Evolutionary conservation across 148 eudicot genomes (phyloP), one percentile per base, ranked within the genome.

Genomic region (Polygonum maritimum): DNA sequence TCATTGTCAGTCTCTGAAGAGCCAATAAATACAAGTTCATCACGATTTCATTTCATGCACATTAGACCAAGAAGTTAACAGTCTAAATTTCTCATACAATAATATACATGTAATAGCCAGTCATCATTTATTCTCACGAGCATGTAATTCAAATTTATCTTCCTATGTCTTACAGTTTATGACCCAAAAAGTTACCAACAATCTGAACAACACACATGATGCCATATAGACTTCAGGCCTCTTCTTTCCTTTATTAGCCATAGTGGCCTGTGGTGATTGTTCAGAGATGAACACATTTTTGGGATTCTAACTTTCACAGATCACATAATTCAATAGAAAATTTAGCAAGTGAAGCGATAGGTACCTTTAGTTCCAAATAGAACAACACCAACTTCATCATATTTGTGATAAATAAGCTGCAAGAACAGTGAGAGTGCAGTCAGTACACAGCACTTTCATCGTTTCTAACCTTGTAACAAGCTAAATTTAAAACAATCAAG

Each of bases 321-420:
- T 63, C 39, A 63, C 18, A 63, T 63, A 2, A 11, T 31, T 63
- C 39, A 33, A 72, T 36, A 76, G 48, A 75, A 76, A 71, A 81
- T n/a, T 31, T 31, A 19, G 9, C 13, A 26, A 33, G 69, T 63
- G 69, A 31, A 31, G 39, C 39, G 16, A 57, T 4, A 78, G 22
- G 73, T 90, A 95, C 99, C 99, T 90, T 84, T 86, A n/a, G 99
- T 91, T 79, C 99, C 97, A 77, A 95, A 95, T 52, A 91, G 63
- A 74, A 89, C 85, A 76, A 95, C 79, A 78, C 92, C 97, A 31
- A 95, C 94, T 85, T 95, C 99, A 83, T 95, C 99, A 75, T 78
- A 78, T 84, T 89, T 92, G 89, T 80, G 82, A 77, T 81, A 92
- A 70, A 95, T 82, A 78, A 95, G 85, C 98, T 95, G 97, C 91